Percentiles rank a stretch among this genome's conserved stretches.
phyloP scores from a whole-genome alignment of 768 basidiomycete species.

The Tricholoma saponaceum region DNA sequence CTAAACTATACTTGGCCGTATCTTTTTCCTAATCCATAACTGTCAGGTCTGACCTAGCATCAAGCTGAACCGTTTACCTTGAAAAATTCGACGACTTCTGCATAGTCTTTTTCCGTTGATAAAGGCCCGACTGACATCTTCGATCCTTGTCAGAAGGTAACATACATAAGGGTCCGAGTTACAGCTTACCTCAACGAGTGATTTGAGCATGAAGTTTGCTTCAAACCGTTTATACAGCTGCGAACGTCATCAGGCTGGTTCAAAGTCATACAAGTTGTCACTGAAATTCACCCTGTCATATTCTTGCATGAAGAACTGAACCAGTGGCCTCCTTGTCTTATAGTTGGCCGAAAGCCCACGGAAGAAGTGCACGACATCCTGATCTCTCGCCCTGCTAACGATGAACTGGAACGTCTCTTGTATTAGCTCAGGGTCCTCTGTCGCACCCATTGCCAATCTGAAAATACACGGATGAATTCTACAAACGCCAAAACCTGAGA shows the following conservation, averaged over 20 bases:
- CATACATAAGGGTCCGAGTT: conserved; percentile 6
- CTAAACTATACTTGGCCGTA: conserved; percentile 62
- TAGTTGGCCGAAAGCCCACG: conserved; percentile 53
- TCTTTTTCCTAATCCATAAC: conserved; percentile 49
- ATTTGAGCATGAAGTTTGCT: conserved; percentile 58
- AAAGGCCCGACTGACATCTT: conserved; percentile 29
- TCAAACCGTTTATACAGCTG: conserved; percentile 68
- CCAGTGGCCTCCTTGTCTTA: conserved; percentile 47
- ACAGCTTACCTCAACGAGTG: conserved; percentile 48
- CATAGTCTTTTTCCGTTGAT: conserved; percentile 64
- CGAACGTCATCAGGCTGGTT: not conserved
- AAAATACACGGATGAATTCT: conserved; percentile 10
- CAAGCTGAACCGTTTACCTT: too few relatives aligned
- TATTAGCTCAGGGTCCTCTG: conserved; percentile 53
- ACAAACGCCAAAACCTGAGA: not conserved
- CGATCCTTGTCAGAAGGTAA: conserved; percentile 28
- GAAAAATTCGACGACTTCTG: conserved; percentile 68
- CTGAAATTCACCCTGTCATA: conserved; percentile 51
- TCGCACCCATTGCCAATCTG: conserved; percentile 63
- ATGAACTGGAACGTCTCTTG: conserved; percentile 63
- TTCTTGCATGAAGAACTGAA: conserved; percentile 64
- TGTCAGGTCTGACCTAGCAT: conserved; percentile 14
- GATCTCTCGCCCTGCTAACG: conserved; percentile 45
- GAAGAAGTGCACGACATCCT: conserved; percentile 67
- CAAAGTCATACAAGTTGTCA: not conserved